Base-by-base conservation (phyloP, 1,139 yeast genomes). In the Meyerozyma smithsonii region DNA sequence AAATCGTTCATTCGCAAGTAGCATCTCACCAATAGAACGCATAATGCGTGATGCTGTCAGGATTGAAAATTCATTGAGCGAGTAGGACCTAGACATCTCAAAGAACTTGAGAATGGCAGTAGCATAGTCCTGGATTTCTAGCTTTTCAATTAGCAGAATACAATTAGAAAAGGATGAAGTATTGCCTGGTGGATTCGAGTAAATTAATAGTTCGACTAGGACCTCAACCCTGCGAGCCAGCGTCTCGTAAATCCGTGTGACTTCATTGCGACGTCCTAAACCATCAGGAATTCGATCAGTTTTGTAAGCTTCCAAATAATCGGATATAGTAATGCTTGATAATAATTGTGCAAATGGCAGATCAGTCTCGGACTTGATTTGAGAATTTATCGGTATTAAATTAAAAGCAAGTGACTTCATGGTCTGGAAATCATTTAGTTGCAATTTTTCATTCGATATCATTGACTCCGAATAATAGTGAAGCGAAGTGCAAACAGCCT, bases 21-120 rank as follows among this genome's bases (percentile, higher is more conserved):
- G 46, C 5, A 52, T 55, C 30, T 64, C 69, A 1, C 72, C 73
- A 17, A 64, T 43, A 6, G 59, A 32, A 28, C 69, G 46, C 5
- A 64, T 41, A 30, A 30, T 11, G 16, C 21, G 20, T 16, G 34
- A 30, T 11, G 21, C 21, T 4, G 21, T 11, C 34, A 17, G 34
- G 11, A 30, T 4, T 10, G 34, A 18, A n/a, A 30, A 15, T 11
- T 18, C 21, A 10, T 30, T 21, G 10, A 30, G 14, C 17, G 15
- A 10, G 12, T 8, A 21, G 12, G 15, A 16, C n/a, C 16, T 14
- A n/a, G 21, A 7, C 20, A 18, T 16, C 20, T 11, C 15, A 5
- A 28, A 12, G 6, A 26, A 26, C 17, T 12, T 12, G 15, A 12
- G 30, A 12, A 26, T 12, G 12, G 16, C 30, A 8, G 12, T 14